Conservation (phyloP, 2,329 filamentous ascomycete genomes). For the Aspergillus niger region DNA sequence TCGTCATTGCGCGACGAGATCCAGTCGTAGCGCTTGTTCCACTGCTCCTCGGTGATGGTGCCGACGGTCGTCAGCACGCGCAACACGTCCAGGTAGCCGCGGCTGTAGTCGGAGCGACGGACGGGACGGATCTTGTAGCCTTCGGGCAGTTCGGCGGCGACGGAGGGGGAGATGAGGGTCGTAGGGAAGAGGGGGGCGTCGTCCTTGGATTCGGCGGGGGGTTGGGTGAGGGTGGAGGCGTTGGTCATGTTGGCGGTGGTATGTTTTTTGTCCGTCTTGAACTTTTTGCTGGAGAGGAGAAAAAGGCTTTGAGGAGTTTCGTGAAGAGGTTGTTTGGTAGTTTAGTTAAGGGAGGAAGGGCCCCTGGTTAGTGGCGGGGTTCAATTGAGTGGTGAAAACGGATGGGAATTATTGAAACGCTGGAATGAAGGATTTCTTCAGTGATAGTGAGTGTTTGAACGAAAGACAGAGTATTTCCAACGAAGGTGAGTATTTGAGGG, state of each 20-base stretch:
- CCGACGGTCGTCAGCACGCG: constrained; percentile 91
- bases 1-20: constrained; percentile 72
- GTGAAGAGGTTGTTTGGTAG: not conserved
- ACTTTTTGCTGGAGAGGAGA: not conserved
- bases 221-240: constrained; percentile 21
- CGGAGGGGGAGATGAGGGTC: constrained; percentile 74
- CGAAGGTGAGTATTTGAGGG: not conserved
- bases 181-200: constrained; percentile 71
- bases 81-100: constrained; percentile 87
- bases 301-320: not conserved
- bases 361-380: not conserved
- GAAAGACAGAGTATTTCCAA: not conserved
- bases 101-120: constrained; percentile 72
- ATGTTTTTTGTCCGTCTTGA: not conserved
- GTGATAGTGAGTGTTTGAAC: not conserved
- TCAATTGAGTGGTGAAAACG: not conserved
- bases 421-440: not conserved
- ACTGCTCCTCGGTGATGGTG: constrained; percentile 74
- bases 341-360: not conserved
- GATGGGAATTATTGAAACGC: no score
- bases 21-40: constrained; percentile 79
- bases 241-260: not conserved
- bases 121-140: constrained; percentile 83
- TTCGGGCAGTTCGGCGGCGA: constrained; percentile 71
- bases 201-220: constrained; percentile 29